Percentiles rank a stretch among this genome's conserved stretches.
Conservation (phyloP, 306 rosid genomes). For the Rosa rugosa region DNA sequence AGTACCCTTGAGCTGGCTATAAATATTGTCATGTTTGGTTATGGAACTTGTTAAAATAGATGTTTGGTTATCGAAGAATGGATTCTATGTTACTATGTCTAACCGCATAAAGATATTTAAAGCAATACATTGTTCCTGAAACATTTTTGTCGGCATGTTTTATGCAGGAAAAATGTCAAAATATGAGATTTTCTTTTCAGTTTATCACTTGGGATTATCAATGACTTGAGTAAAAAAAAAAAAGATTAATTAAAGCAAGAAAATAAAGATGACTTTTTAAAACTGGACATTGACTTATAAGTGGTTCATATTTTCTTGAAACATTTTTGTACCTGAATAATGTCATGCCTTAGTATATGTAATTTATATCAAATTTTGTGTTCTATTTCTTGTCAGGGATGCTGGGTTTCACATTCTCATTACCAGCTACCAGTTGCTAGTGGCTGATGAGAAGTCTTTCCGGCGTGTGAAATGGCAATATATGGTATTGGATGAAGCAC, state of each 20-base stretch:
- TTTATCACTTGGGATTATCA: background rate
- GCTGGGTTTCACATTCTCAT: slow-evolving; percentile 94
- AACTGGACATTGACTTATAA: background rate
- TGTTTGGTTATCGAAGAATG: background rate
- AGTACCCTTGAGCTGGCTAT: background rate
- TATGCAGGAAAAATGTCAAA: background rate
- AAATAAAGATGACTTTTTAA: background rate
- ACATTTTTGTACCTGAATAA: background rate
- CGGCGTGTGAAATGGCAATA: slow-evolving; percentile 99
- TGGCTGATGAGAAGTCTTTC: slow-evolving; percentile 78
- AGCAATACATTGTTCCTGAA: background rate
- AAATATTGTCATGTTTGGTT: background rate
- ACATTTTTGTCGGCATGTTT: background rate
- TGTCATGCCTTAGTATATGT: background rate
- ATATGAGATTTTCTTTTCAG: background rate
- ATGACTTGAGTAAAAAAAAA: background rate
- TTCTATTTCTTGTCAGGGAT: slow-evolving; percentile 53
- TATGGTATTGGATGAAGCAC: slow-evolving; percentile 99
- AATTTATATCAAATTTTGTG: background rate
- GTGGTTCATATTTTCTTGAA: background rate
- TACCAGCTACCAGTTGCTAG: slow-evolving; percentile 96
- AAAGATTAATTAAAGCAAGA: background rate
- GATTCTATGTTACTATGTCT: background rate
- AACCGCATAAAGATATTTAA: background rate
- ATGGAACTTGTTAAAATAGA: background rate